Base-by-base conservation (phyloP, 768 basidiomycete genomes). In the Leucocoprinus leucothites region DNA sequence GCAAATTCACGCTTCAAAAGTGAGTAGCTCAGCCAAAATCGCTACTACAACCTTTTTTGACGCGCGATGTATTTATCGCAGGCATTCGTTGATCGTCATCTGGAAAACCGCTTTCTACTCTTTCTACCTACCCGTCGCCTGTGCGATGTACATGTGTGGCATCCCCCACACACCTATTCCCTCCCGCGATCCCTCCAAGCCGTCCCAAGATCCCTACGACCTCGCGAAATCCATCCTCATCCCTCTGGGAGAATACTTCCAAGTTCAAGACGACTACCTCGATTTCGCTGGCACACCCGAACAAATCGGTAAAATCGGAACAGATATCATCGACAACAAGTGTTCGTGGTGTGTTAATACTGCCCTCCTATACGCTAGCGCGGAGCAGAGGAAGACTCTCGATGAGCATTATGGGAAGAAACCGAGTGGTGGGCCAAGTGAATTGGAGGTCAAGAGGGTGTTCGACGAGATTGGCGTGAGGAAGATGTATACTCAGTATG, bases 51-150 rank as follows among this genome's bases (percentile, higher is more conserved):
- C 26, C 22, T 5, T 46, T 18, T 3, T 31, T 31, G 31, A 31
- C 11, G 31, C 31, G n/a, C n/a, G n/a, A n/a, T n/a, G n/a, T n/a
- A n/a, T n/a, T n/a, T n/a, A n/a, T n/a, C n/a, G n/a, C 65, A 95
- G 93, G 67, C 94, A 98, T 67, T 82, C 83, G 57, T 82, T 91
- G 54, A 98, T 98, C 68, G 96, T 98, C 51, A 80, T 92, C 59
- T 98, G 94, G 84, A 99, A 99, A 74, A 98, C 96, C 25, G 91
- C 96, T 0, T 96, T 82, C 74, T 99, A 98, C 74, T 97, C 93
- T 26, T 98, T 98, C 82, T 97, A 98, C 75, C 91, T 99, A 60
- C 94, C 97, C 45, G 93, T 98, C 60, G 97, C 96, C 13, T 86
- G 94, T 59, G 94, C 94, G 9, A 87, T 98, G 85, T 82, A 86